These are phyloP conservation scores for Ascobolus immersus DNA, from an alignment of 495 filamentous ascomycete species.

Conservation along the genomic window DNA sequence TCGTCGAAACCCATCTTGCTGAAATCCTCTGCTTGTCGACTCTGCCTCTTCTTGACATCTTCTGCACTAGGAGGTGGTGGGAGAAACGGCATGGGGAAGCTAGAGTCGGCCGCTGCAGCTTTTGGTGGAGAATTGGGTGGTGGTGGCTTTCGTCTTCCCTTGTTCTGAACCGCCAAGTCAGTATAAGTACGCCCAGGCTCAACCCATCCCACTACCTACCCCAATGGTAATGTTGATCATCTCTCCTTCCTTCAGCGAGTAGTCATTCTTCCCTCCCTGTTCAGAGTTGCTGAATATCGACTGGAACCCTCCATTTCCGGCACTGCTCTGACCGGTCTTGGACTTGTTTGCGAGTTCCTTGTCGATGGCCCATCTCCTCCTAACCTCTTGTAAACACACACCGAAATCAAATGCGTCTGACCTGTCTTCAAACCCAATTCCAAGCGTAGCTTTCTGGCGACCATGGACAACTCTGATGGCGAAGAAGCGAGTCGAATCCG, in stretches of 20 bases:
- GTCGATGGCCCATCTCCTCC: too few relatives aligned
- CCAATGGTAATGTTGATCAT: slow-evolving; percentile 59
- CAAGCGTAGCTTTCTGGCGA: slow-evolving; percentile 43
- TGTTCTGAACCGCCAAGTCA: slow-evolving; percentile 14
- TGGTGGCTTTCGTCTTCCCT: slow-evolving; percentile 14
- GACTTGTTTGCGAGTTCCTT: slow-evolving; percentile 3
- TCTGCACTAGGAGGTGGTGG: slow-evolving; percentile 38
- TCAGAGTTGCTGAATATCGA: slow-evolving; percentile 2
- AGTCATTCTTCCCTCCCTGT: slow-evolving; percentile 36
- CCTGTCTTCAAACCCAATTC: slow-evolving; percentile 67
- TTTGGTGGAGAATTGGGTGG: slow-evolving; percentile 10
- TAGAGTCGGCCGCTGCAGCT: slow-evolving; percentile 2
- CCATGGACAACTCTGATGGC: slow-evolving; percentile 46
- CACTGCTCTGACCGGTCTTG: neutral
- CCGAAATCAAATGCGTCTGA: slow-evolving; percentile 61
- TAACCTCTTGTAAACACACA: slow-evolving; percentile 48
- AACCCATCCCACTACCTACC: too few relatives aligned
- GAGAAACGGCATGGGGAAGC: slow-evolving; percentile 18
- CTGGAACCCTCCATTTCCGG: slow-evolving; percentile 2
- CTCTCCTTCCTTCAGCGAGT: slow-evolving; percentile 59
- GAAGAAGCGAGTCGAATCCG: slow-evolving; percentile 56
- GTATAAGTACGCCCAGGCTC: slow-evolving; percentile 22
- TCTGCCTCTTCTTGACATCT: slow-evolving; percentile 26
- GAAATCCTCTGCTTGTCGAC: slow-evolving; percentile 17
- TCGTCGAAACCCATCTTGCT: slow-evolving; percentile 38